A percentile compares a stretch with the other conserved stretches of the same genome.
Evolutionary conservation across 257 asterid genomes (phyloP).

Genomic region (Fraxinus pennsylvanica): DNA sequence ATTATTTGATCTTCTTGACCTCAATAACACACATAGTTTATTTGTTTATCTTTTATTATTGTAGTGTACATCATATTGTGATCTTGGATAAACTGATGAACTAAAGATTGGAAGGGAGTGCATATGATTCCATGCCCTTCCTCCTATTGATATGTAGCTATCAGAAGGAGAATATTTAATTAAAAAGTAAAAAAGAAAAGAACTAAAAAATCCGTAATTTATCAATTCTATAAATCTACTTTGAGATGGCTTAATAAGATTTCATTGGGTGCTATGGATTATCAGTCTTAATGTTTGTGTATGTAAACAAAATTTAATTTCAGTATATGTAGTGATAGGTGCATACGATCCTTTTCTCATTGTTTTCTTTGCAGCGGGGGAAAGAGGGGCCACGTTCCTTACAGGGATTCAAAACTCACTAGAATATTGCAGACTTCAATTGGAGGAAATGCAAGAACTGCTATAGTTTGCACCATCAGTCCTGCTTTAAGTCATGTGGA

Average conservation of each 20-base stretch:
- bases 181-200: neutral
- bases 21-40: neutral
- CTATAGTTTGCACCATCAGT: conserved; percentile 92
- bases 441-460: conserved; percentile 97
- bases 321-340: conserved; percentile 1
- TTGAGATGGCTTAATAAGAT: neutral
- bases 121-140: conserved; percentile 5
- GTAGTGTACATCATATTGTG: conserved; percentile 1
- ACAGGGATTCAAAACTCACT: conserved; percentile 87
- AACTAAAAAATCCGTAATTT: neutral
- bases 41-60: neutral
- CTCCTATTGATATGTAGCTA: neutral
- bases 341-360: neutral
- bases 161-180: neutral
- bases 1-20: conserved; percentile 10
- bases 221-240: neutral
- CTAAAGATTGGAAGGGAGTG: neutral
- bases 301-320: neutral
- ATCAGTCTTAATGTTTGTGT: neutral
- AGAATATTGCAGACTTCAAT: conserved; percentile 91
- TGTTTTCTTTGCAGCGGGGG: conserved; percentile 60
- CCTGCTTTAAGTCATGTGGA: conserved; percentile 94
- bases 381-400: conserved; percentile 76
- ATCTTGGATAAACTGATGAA: neutral
- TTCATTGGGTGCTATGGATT: neutral